Evolutionary conservation across 768 basidiomycete species (phyloP).

Genomic region (Boletus eberwhitei): DNA sequence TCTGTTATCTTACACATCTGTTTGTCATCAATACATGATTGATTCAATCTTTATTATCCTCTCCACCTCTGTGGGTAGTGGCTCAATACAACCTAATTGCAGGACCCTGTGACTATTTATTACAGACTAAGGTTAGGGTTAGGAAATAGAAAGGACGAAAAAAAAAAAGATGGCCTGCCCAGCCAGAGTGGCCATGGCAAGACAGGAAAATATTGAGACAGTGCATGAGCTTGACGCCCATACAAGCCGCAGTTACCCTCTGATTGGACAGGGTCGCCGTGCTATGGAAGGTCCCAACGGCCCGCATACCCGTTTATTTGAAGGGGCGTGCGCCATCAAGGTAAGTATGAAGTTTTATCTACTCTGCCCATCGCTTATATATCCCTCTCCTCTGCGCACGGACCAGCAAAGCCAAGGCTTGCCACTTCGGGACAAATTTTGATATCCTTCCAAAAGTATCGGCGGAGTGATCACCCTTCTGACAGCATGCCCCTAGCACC

Average conservation of each 20-base stretch:
- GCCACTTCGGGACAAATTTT: background rate
- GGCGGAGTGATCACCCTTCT: too few relatives aligned
- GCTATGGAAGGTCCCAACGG: slow-evolving; percentile 49
- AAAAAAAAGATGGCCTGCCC: slow-evolving; percentile 19
- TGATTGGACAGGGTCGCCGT: slow-evolving; percentile 52
- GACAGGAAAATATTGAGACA: slow-evolving; percentile 79
- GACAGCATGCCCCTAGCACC: too few relatives aligned
- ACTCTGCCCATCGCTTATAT: slow-evolving; percentile 27
- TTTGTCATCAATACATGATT: too few relatives aligned
- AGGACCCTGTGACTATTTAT: too few relatives aligned
- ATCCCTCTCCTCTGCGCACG: slow-evolving; percentile 18
- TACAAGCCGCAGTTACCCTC: slow-evolving; percentile 44
- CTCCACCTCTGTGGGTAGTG: too few relatives aligned
- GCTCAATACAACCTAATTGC: too few relatives aligned
- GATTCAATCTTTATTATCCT: too few relatives aligned
- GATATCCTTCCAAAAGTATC: too few relatives aligned
- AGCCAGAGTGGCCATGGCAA: slow-evolving; percentile 50
- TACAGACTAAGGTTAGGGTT: slow-evolving; percentile 39
- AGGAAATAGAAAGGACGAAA: slow-evolving; percentile 20
- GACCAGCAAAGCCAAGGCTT: slow-evolving; percentile 14
- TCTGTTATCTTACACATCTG: too few relatives aligned
- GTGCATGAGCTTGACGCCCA: slow-evolving; percentile 70
- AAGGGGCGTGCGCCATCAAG: slow-evolving; percentile 62
- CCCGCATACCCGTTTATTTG: slow-evolving; percentile 55
- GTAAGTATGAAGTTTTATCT: slow-evolving; percentile 46